Evolutionary conservation across 768 basidiomycete species (phyloP), one percentile per base, ranked within the genome.

Genomic region (Lentinula sp.): DNA sequence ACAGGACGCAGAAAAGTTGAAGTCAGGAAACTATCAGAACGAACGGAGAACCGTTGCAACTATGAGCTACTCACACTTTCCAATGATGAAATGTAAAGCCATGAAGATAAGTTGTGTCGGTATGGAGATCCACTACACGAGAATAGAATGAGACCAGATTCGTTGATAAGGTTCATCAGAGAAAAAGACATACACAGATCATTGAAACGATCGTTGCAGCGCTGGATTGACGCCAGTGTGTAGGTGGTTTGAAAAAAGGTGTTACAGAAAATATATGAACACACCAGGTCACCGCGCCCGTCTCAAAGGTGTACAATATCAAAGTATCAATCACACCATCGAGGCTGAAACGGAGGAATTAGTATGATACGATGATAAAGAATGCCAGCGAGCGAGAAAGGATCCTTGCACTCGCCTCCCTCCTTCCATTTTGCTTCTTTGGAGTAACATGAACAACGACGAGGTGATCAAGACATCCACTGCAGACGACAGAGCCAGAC

Each of bases 61-160:
- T 7, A 13, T 12, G 33, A 62, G 6, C 12, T 15, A 62, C 76
- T 54, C 62, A 81, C 82, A 66, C 70, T 84, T 84, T 65, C 77
- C 74, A 59, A 84, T 83, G 23, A 82, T 73, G 62, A 83, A 80
- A 65, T 83, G 80, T 4, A 84, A 63, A 1, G 76, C 82, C 79
- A 83, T 77, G 64, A 83, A 84, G 9, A 83, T 69, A 4, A 83
- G 73, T 61, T 83, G 81, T 13, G 67, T 61, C 5, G 78, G 76
- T 72, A 79, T 79, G 2, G 69, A 62, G 13, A 83, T 63, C 82
- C 82, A 83, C 82, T 80, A 49, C 9, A 59, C 28, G 16, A 8
- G 51, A 15, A 36, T 43, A 32, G 35, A 37, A 15, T 43, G 63
- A 57, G 60, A 50, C 35, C 55, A 9, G 15, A 12, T 15, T 10